Base-by-base conservation (phyloP, 2,329 filamentous ascomycete species). In the Lachnellula cervina region DNA sequence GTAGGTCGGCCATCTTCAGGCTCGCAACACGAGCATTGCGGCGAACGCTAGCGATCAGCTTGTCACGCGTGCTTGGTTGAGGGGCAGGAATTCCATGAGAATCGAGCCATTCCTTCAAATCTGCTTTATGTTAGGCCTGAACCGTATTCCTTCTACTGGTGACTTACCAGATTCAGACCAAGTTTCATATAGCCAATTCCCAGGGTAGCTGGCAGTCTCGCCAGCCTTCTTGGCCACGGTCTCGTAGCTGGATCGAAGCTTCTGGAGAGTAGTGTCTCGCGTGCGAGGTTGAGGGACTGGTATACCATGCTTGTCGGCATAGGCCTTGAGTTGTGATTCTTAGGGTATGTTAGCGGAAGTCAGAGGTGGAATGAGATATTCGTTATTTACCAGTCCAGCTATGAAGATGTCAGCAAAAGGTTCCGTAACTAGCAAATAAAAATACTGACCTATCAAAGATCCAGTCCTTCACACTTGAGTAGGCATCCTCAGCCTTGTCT, bases 21-120 rank as follows among this genome's bases (percentile, higher is more conserved):
- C 85, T 88, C 34, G 89, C 88, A 45, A 93, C 74, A 58, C 90
- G 89, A 46, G 92, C 89, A 75, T 97, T 96, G 64, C 94, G 92
- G 67, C 94, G 93, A 58, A 97, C 88, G 7, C 83, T 81, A 49
- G 94, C 90, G 69, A 99, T 86, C 51, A 97, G 80, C 73, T 90
- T 90, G 74, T 97, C 92, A 58, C 94, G 90, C 58, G 78, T 86
- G 49, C 83, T 83, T 32, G 90, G 88, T 71, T 97, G 93, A 58
- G 94, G 93, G 53, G 83, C 89, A 13, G 90, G 87, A 72, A 93
- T 85, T 51, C 94, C 94, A 64, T 90, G 84, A 63, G 87, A 86
- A 67, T 97, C 94, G 47, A 97, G 86, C 88, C 89, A 99, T 63
- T 89, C 82, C 79, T 97, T 97, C 60, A 96, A 76, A 49, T 97